Conservation (phyloP, 352 stramenopile species). For the Globisporangium rhizosaccharum region DNA sequence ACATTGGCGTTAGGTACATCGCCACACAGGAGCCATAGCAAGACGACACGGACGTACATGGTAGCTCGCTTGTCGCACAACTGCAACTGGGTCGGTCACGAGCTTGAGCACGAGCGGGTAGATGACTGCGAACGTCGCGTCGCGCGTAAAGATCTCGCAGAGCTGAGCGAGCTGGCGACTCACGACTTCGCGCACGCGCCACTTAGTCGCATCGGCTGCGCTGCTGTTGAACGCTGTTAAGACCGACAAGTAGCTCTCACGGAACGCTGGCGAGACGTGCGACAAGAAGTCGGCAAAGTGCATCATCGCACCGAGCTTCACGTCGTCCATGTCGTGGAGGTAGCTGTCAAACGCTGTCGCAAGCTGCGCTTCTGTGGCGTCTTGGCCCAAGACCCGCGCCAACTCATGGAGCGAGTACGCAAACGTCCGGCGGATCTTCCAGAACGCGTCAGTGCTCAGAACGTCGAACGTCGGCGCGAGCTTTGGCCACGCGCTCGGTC, state of each 20-base stretch:
- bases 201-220: conserved; percentile 77
- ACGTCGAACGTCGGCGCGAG: conserved; percentile 78
- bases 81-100: conserved; percentile 65
- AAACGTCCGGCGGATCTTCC: conserved; percentile 90
- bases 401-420: conserved; percentile 90
- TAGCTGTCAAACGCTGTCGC: conserved; percentile 81
- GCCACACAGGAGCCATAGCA: background rate
- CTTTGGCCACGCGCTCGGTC: conserved; percentile 57
- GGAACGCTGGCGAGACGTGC: conserved; percentile 58
- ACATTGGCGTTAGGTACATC: background rate
- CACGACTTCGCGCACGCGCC: conserved; percentile 74
- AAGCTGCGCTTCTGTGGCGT: conserved; percentile 76
- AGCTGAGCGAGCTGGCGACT: conserved; percentile 70
- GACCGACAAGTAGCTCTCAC: conserved; percentile 77
- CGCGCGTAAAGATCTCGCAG: conserved; percentile 59
- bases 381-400: conserved; percentile 70
- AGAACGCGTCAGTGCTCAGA: conserved; percentile 77
- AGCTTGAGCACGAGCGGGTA: conserved; percentile 73
- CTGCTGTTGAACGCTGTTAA: conserved; percentile 61
- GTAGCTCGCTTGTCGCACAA: conserved; percentile 69
- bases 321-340: conserved; percentile 75
- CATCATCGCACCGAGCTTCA: conserved; percentile 77
- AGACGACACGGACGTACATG: conserved; percentile 18
- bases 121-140: conserved; percentile 73
- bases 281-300: conserved; percentile 85